Conservation (phyloP, 2,329 filamentous ascomycete species). For the Trichophaea hybrida region DNA sequence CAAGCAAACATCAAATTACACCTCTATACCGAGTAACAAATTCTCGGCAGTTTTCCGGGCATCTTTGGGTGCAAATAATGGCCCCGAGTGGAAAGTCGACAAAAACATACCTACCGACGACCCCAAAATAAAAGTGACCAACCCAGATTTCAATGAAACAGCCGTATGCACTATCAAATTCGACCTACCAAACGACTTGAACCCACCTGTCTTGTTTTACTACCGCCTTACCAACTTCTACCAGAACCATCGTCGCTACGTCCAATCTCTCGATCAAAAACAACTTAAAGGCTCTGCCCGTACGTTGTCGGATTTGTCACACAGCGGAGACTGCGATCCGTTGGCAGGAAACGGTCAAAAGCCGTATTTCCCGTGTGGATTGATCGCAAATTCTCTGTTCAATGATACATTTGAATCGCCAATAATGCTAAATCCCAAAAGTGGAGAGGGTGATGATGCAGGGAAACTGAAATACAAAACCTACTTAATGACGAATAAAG, state of each 20-base stretch:
- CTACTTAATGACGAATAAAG: slow-evolving; percentile 63
- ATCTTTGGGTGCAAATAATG: slow-evolving; percentile 31
- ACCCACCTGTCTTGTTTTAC: slow-evolving; percentile 76
- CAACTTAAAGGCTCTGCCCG: slow-evolving; percentile 65
- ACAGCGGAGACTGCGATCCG: slow-evolving; percentile 25
- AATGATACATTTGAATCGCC: slow-evolving; percentile 76
- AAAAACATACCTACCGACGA: slow-evolving; percentile 21
- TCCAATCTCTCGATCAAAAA: slow-evolving; percentile 69
- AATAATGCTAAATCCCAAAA: slow-evolving; percentile 35
- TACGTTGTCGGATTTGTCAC: slow-evolving; percentile 44
- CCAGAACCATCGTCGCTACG: slow-evolving; percentile 94
- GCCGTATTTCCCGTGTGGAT: slow-evolving; percentile 83
- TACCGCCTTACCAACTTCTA: slow-evolving; percentile 97
- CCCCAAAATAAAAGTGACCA: slow-evolving; percentile 6
- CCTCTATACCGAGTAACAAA: slow-evolving; percentile 41
- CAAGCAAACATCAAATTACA: slow-evolving; percentile 40
- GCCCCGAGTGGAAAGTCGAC: slow-evolving; percentile 19
- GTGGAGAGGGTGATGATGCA: slow-evolving; percentile 32
- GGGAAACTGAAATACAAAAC: slow-evolving; percentile 13
- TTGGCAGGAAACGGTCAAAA: slow-evolving; percentile 41
- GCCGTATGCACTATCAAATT: slow-evolving; percentile 60
- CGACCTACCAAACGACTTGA: slow-evolving; percentile 61
- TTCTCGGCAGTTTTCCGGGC: slow-evolving; percentile 60
- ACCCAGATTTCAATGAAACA: slow-evolving; percentile 30
- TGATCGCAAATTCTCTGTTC: slow-evolving; percentile 94